A percentile compares a stretch with the other conserved stretches of the same genome.
phyloP scores from a whole-genome alignment of 1,139 yeast genomes.

The Saccharomycopsis hybrid region DNA sequence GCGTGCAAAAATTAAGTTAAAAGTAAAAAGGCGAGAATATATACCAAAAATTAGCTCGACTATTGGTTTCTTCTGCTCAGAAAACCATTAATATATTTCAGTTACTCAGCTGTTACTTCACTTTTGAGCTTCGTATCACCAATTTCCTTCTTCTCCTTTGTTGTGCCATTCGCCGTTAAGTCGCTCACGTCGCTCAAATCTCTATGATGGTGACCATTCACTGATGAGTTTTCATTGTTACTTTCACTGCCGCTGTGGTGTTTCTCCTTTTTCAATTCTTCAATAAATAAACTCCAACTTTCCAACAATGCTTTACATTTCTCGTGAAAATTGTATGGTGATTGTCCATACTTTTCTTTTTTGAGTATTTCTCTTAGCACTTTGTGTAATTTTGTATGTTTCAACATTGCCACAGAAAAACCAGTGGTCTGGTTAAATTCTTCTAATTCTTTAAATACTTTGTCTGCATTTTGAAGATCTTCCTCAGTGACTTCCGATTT shows the following conservation, averaged over 20 bases:
- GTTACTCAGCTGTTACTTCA: no score
- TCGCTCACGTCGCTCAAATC: constrained; percentile 17
- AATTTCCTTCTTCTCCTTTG: no score
- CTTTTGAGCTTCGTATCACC: no score
- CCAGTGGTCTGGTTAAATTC: constrained; percentile 36
- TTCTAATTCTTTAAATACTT: constrained; percentile 38
- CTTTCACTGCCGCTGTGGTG: constrained; percentile 3
- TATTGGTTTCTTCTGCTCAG: no score
- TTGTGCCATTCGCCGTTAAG: background rate
- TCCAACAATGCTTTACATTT: constrained; percentile 38
- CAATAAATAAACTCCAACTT: constrained; percentile 32
- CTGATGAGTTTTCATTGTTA: background rate
- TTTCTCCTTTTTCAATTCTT: constrained; percentile 15
- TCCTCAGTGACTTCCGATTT: constrained; percentile 30
- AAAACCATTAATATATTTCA: no score
- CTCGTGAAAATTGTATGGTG: constrained; percentile 42
- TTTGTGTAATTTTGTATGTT: constrained; percentile 42
- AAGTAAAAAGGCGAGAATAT: no score
- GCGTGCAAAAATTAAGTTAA: no score
- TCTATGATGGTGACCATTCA: constrained; percentile 7
- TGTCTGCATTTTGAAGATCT: constrained; percentile 40
- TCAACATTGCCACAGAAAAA: constrained; percentile 36
- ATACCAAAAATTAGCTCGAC: no score
- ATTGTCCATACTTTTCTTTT: constrained; percentile 36
- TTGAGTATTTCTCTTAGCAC: constrained; percentile 43